Conservation (phyloP, 345 rosid genomes). For the Brassica juncea region DNA sequence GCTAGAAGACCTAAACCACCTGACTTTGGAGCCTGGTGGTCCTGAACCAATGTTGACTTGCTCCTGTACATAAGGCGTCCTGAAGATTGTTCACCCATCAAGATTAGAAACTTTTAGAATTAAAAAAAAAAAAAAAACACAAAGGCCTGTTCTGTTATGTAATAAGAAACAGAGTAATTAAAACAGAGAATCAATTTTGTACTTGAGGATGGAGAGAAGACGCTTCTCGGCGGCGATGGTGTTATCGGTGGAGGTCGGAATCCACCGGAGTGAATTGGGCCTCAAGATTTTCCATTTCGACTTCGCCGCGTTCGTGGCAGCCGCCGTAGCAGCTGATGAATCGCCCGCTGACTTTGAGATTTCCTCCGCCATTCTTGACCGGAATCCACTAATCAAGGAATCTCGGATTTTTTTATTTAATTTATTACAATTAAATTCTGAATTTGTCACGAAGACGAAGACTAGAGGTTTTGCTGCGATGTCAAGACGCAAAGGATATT, state of each 20-base stretch:
- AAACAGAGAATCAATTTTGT: neutral
- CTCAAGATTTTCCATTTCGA: slow-evolving; percentile 63
- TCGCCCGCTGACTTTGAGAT: slow-evolving; percentile 42
- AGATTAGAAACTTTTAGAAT: neutral
- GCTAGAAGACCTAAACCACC: slow-evolving; percentile 92
- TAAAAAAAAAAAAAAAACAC: neutral
- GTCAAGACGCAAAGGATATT: slow-evolving; percentile 12
- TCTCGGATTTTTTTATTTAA: neutral
- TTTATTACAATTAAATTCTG: neutral
- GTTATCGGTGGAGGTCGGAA: slow-evolving; percentile 88
- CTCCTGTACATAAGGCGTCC: slow-evolving; percentile 91
- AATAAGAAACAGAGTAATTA: neutral
- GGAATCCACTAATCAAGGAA: slow-evolving; percentile 26
- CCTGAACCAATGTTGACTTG: slow-evolving; percentile 86
- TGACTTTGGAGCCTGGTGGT: slow-evolving; percentile 80
- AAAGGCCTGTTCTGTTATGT: neutral
- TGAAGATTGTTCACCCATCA: slow-evolving; percentile 33
- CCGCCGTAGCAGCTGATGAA: slow-evolving; percentile 44
- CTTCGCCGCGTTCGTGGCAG: slow-evolving; percentile 45
- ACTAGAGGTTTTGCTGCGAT: slow-evolving; percentile 20
- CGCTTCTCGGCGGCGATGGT: slow-evolving; percentile 95
- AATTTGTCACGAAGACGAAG: neutral
- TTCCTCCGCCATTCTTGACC: slow-evolving; percentile 70
- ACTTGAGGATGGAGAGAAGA: slow-evolving; percentile 87
- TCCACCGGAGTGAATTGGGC: slow-evolving; percentile 95